Base-by-base conservation (phyloP, 345 rosid species). In the Ailanthus altissimus region DNA sequence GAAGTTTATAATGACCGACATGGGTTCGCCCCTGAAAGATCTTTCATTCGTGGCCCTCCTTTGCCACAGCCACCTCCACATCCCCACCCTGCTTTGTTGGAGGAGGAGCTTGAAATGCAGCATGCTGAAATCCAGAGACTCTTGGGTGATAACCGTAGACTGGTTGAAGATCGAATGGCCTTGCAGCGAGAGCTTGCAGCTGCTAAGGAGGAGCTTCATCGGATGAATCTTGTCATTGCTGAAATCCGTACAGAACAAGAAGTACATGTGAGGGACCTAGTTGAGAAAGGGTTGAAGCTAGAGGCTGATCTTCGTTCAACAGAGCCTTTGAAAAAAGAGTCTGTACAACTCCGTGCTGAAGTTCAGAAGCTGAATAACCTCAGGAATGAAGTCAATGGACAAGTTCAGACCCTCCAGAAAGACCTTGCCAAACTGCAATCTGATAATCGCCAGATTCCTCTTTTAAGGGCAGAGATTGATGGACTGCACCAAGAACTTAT, bases 71-170 rank as follows among this genome's bases (percentile, higher is more conserved):
- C 83, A 14, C 90, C 87, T 65, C 95, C 83, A 14, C 90, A 86
- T 65, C 95, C 91, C 38, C 99, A 92, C 45, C 93, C 91, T 64
- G 92, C 89, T 54, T 75, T 93, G 71, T 77, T 93, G 87, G 91
- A 93, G 79, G 98, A 93, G 74, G 99, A 96, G 79, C 94, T 96
- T 60, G 97, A 92, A 72, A 81, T 88, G 51, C 99, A 90, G 74
- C 94, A 91, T 57, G 88, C 68, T 70, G 98, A 96, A 82, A 86
- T 93, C 6, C 85, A 89, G 68, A 84, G 95, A 88, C 89, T 96
- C 56, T 85, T 93, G 83, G 78, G 65, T 77, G 99, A 93, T 73
- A 93, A 91, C 75, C 94, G 85, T 50, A 86, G 92, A 77, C 73
- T 96, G 79, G 86, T 81, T 46, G 98, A 94, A 15, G 97, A 96